These are phyloP conservation scores for Amaranthus hypochondriacus DNA, from an alignment of 148 eudicot genomes.

Conservation along the genomic window DNA sequence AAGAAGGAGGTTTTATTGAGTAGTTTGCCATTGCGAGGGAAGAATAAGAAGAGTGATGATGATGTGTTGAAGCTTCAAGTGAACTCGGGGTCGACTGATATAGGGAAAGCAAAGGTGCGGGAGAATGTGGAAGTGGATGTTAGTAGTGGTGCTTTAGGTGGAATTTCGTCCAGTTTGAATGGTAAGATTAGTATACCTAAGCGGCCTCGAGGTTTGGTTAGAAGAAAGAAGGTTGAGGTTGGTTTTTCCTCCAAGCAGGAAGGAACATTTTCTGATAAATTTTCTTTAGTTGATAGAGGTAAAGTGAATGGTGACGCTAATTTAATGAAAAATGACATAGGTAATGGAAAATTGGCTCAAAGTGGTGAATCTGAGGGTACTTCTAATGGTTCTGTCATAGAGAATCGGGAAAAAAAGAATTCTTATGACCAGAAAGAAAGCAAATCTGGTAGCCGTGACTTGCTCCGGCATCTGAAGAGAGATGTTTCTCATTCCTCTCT, in stretches of 20 bases:
- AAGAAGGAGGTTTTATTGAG: conserved; percentile 47
- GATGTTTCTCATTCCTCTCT: conserved; percentile 36
- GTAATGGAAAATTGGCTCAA: conserved; percentile 16
- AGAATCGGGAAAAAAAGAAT: conserved; percentile 34
- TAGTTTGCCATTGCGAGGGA: conserved; percentile 39
- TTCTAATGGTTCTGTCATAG: conserved; percentile 18
- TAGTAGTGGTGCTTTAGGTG: conserved; percentile 27
- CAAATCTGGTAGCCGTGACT: conserved; percentile 28
- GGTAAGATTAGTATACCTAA: conserved; percentile 53
- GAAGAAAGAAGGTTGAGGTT: conserved; percentile 58
- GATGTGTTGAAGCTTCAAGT: conserved; percentile 17
- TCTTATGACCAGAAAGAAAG: conserved; percentile 27
- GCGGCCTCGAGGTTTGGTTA: conserved; percentile 62
- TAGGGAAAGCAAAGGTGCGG: conserved; percentile 23
- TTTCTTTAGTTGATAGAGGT: conserved; percentile 30
- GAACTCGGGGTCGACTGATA: conserved; percentile 19
- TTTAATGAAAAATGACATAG: conserved; percentile 16
- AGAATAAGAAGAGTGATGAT: conserved; percentile 38
- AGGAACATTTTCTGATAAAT: conserved; percentile 25
- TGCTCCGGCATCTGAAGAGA: conserved; percentile 31
- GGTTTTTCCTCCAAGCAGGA: conserved; percentile 28
- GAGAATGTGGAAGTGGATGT: conserved; percentile 20
- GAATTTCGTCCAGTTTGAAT: conserved; percentile 38
- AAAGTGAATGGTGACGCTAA: conserved; percentile 22
- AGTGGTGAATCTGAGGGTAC: conserved; percentile 25